These are phyloP conservation scores for Kregervanrija fluxuum DNA, from an alignment of 805 yeast species.

Conservation along the genomic window DNA sequence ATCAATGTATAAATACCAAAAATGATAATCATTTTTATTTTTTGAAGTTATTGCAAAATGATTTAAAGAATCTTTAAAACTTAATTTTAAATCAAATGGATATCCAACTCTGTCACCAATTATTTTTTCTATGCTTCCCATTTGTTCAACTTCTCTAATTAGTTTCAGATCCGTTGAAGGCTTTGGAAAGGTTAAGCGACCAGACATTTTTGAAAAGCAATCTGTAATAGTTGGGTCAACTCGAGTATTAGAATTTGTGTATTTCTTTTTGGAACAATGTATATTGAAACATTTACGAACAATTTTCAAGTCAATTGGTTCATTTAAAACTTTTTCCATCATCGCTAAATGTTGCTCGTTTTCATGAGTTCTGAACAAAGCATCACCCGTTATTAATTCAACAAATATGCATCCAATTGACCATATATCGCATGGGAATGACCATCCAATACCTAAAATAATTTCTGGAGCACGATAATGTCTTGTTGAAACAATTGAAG, in stretches of 20 bases:
- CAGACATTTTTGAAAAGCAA: conserved; percentile 25
- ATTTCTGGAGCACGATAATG: conserved; percentile 98
- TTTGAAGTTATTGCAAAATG: conserved; percentile 21
- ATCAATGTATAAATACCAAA: conserved; percentile 74
- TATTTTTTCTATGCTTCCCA: conserved; percentile 21
- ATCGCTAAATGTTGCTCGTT: conserved; percentile 90
- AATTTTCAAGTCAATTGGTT: conserved; percentile 35
- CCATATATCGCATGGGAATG: conserved; percentile 96
- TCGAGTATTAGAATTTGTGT: conserved; percentile 11
- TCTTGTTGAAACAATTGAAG: conserved; percentile 85
- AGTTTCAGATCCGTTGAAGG: conserved; percentile 29
- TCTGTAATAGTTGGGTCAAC: conserved; percentile 20
- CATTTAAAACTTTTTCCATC: conserved; percentile 77
- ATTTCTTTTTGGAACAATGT: conserved; percentile 8
- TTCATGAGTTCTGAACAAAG: conserved; percentile 90
- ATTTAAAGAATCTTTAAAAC: conserved; percentile 20
- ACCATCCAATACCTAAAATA: conserved; percentile 92
- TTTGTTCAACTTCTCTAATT: conserved; percentile 29
- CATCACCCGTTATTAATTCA: conserved; percentile 90
- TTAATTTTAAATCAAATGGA: conserved; percentile 15
- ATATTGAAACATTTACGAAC: conserved; percentile 27
- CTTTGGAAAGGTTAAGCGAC: conserved; percentile 29
- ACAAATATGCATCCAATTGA: conserved; percentile 89
- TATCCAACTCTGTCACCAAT: conserved; percentile 26
- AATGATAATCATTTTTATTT: conserved; percentile 60